Conservation (phyloP, 352 stramenopile species). For the Lagenidium sp. region DNA sequence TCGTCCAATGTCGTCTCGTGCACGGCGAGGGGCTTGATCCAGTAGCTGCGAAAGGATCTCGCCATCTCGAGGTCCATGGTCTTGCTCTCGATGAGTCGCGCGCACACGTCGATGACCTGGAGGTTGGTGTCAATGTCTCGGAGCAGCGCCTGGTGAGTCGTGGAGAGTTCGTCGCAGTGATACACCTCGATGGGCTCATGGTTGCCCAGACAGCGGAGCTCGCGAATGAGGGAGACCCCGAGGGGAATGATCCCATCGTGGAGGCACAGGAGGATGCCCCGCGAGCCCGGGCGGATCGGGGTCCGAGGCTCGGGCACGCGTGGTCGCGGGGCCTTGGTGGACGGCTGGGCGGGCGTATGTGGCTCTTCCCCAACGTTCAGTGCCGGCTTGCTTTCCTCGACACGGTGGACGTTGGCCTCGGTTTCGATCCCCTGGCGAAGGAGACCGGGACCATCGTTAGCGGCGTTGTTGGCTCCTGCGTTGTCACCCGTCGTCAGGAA, state of each 20-base stretch:
- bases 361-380: too few species aligned
- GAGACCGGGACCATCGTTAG: too few species aligned
- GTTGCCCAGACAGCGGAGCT: constrained; percentile 17
- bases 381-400: too few species aligned
- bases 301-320: not conserved
- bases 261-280: constrained; percentile 24
- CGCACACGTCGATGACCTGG: constrained; percentile 22
- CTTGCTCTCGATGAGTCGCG: constrained; percentile 7
- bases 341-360: too few species aligned
- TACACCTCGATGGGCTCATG: constrained; percentile 21
- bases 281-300: constrained; percentile 5
- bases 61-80: constrained; percentile 11
- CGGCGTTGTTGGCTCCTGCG: too few species aligned
- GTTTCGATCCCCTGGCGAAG: too few species aligned
- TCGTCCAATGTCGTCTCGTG: constrained; percentile 8
- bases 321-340: too few species aligned
- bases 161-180: constrained; percentile 17
- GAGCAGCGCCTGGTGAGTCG: constrained; percentile 6
- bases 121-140: constrained; percentile 12
- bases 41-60: constrained; percentile 18
- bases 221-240: constrained; percentile 19
- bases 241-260: constrained; percentile 19
- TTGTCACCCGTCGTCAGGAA: too few species aligned
- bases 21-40: constrained; percentile 17
- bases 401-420: too few species aligned